These are phyloP conservation scores for Rosa rugosa DNA, from an alignment of 306 rosid genomes.

Conservation along the genomic window DNA sequence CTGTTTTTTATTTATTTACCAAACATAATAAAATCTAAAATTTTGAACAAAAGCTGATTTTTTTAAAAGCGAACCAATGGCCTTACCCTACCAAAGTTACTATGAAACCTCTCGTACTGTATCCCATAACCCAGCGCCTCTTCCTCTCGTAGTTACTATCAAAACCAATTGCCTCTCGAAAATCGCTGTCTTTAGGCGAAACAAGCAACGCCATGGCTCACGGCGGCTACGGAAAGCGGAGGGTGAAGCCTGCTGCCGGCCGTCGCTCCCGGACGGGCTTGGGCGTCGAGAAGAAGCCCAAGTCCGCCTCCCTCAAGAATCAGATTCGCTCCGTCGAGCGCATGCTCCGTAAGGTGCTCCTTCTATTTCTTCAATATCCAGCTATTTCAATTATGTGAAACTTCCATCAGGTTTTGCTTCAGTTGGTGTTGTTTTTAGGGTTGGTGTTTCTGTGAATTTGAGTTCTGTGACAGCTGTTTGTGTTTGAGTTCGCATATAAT, in stretches of 20 bases:
- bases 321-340: conserved; percentile 95
- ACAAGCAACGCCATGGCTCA: conserved; percentile 61
- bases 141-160: background rate
- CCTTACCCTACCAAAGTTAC: background rate
- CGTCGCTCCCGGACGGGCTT: conserved; percentile 68
- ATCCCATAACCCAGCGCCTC: background rate
- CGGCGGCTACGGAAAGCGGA: conserved; percentile 86
- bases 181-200: background rate
- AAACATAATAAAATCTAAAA: too few species aligned
- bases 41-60: too few species aligned
- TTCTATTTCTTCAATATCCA: background rate
- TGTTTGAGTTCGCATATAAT: background rate
- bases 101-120: background rate
- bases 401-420: background rate
- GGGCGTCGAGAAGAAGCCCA: conserved; percentile 66
- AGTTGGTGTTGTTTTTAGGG: conserved; percentile 11
- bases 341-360: conserved; percentile 75
- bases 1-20: too few species aligned
- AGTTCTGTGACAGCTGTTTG: background rate
- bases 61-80: too few species aligned
- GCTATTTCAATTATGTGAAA: background rate
- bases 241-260: conserved; percentile 63
- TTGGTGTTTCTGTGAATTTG: conserved; percentile 2
- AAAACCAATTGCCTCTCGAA: background rate
- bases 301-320: conserved; percentile 85